phyloP scores from a whole-genome alignment of 176 grass and related monocot genomes.

The Urochloa ruziziensis region DNA sequence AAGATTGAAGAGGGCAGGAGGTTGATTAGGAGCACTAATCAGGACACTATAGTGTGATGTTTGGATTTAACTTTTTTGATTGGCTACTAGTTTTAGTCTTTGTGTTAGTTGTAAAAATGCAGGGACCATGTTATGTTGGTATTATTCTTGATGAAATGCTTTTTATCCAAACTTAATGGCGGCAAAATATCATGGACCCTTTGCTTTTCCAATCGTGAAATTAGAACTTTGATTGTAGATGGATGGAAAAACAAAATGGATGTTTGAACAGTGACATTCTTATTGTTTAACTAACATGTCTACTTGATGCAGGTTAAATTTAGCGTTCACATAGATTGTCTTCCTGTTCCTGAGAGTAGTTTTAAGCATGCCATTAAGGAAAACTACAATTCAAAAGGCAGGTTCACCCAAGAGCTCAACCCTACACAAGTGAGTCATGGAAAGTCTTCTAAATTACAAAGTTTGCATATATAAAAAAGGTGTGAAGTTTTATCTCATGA shows the following conservation, averaged over 20 bases:
- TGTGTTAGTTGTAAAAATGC: background rate
- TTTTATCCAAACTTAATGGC: background rate
- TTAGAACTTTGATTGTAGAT: constrained; percentile 9
- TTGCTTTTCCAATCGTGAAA: background rate
- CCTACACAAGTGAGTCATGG: constrained; percentile 50
- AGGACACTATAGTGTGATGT: background rate
- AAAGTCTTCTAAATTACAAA: constrained; percentile 6
- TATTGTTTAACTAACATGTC: constrained; percentile 19
- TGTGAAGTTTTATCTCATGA: background rate
- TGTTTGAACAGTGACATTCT: background rate
- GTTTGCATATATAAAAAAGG: background rate
- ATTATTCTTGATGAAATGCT: background rate
- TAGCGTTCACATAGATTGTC: constrained; percentile 52
- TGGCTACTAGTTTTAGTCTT: background rate
- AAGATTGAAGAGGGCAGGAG: background rate
- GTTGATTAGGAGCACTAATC: background rate
- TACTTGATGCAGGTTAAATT: constrained; percentile 56
- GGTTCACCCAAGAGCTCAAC: constrained; percentile 55
- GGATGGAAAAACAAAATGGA: background rate
- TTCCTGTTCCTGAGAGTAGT: constrained; percentile 57
- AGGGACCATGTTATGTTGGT: background rate
- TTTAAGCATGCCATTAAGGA: constrained; percentile 69
- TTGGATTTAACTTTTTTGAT: background rate
- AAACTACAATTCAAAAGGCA: constrained; percentile 62
- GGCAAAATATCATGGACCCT: background rate